Evolutionary conservation across 345 rosid genomes (phyloP), one percentile per base, ranked within the genome.

Genomic region (Clausena lansium): DNA sequence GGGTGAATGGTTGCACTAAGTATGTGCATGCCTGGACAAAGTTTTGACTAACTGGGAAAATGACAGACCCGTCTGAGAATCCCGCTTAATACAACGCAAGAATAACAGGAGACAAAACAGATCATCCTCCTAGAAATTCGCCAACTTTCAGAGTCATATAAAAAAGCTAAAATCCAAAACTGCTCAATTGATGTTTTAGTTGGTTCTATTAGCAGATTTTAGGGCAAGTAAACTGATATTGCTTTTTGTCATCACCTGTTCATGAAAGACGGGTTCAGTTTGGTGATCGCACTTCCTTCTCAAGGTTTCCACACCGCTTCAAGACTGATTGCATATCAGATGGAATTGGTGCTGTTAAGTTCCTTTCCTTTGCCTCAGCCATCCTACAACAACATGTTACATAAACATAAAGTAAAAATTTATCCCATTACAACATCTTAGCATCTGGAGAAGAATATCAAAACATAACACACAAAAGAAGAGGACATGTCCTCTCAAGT

Each of bases 201-300:
- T 5, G 7, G 6, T 17, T 24, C 27, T 28, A 59, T 10, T 73
- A 38, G 24, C 13, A 25, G 25, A 14, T 59, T 59, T 60, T 33
- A 25, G 50, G 22, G n/a, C 33, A n/a, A 14, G 15, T 20, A 27
- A 68, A 15, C 10, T 7, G 70, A 35, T 35, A 38, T 5, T 25
- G 15, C 28, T 33, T 66, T 27, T 36, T 14, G 25, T 52, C 11
- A 11, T 64, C 78, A 89, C 91, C 92, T 89, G 54, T 91, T 91
- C 92, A 90, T 91, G 90, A 90, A 91, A 60, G 96, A 89, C 78
- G 88, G 47, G 83, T 91, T 91, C 17, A 91, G 89, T 74, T 91
- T 89, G 75, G 96, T 4, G 96, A 91, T 54, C 96, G 85, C 24
- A 89, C 96, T 88, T 91, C 96, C 88, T 91, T 91, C 81, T 91